Conservation (phyloP, 768 basidiomycete species). For the Tricholoma furcatifolium region DNA sequence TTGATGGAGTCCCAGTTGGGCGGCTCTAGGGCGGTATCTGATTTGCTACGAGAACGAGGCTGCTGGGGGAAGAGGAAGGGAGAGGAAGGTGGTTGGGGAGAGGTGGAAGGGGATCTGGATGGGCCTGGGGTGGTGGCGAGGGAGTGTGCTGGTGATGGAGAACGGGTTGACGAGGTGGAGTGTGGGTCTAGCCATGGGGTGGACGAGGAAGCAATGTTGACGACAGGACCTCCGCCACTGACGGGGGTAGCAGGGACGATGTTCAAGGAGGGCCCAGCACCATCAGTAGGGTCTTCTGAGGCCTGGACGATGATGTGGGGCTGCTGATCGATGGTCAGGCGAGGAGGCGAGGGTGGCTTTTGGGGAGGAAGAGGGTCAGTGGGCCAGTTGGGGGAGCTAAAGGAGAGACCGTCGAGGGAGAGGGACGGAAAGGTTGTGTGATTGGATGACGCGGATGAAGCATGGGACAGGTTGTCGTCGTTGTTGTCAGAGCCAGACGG, state of each 20-base stretch:
- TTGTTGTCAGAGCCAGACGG: constrained; percentile 44
- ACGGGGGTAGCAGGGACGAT: constrained; percentile 85
- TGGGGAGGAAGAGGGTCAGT: constrained; percentile 41
- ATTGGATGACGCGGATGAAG: constrained; percentile 68
- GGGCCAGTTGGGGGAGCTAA: constrained; percentile 64
- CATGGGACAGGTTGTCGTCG: constrained; percentile 52
- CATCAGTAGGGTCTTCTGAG: constrained; percentile 51
- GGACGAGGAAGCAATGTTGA: constrained; percentile 22
- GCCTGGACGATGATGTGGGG: constrained; percentile 53
- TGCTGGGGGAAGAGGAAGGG: constrained; percentile 32
- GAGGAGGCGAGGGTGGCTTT: constrained; percentile 57
- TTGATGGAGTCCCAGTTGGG: constrained; percentile 46
- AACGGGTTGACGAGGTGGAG: constrained; percentile 19
- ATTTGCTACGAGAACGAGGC: constrained; percentile 56
- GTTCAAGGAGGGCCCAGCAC: constrained; percentile 62
- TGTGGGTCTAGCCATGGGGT: constrained; percentile 13
- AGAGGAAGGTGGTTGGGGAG: constrained; percentile 13
- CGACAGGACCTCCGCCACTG: constrained; percentile 52
- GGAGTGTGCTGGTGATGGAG: constrained; percentile 17
- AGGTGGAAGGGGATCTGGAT: constrained; percentile 22
- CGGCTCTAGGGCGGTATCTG: constrained; percentile 57
- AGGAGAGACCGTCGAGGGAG: constrained; percentile 60
- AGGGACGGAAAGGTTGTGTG: constrained; percentile 47
- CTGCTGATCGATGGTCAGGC: constrained; percentile 43
- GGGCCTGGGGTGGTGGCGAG: constrained; percentile 25